Evolutionary conservation across 192 early-diverging fungal genomes (phyloP).

Genomic region (Obelidium mucronatum): DNA sequence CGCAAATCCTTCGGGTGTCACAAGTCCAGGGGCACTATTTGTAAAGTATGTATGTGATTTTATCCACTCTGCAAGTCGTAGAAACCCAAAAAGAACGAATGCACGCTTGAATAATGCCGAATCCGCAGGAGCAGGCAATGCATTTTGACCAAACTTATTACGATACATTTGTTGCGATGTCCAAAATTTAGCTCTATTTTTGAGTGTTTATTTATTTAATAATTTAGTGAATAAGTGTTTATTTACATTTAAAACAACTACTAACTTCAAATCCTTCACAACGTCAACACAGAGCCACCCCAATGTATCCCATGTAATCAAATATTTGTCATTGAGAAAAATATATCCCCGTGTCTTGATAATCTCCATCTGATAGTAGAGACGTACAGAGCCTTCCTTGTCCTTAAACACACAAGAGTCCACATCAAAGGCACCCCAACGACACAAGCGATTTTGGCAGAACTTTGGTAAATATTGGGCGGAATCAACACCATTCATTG

Average conservation of each 20-base stretch:
- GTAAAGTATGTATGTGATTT: background rate
- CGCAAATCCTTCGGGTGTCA: background rate
- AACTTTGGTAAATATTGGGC: background rate
- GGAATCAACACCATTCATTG: background rate
- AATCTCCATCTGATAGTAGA: background rate
- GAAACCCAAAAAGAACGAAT: background rate
- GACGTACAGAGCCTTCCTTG: background rate
- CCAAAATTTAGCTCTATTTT: background rate
- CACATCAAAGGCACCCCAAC: background rate
- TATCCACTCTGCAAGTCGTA: background rate
- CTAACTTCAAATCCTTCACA: background rate
- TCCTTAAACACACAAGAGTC: background rate
- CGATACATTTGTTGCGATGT: background rate
- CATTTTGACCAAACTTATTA: background rate
- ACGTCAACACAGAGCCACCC: background rate
- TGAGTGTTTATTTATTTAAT: background rate
- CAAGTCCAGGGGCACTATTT: background rate
- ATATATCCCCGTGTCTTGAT: background rate
- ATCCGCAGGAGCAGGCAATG: background rate
- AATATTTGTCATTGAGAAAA: background rate
- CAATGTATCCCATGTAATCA: background rate
- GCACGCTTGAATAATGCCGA: background rate
- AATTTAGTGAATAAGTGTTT: too few species aligned
- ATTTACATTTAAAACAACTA: too few species aligned
- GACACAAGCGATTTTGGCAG: background rate